Evolutionary conservation across 2,329 filamentous ascomycete genomes (phyloP).

Genomic region (Fusarium sp.): DNA sequence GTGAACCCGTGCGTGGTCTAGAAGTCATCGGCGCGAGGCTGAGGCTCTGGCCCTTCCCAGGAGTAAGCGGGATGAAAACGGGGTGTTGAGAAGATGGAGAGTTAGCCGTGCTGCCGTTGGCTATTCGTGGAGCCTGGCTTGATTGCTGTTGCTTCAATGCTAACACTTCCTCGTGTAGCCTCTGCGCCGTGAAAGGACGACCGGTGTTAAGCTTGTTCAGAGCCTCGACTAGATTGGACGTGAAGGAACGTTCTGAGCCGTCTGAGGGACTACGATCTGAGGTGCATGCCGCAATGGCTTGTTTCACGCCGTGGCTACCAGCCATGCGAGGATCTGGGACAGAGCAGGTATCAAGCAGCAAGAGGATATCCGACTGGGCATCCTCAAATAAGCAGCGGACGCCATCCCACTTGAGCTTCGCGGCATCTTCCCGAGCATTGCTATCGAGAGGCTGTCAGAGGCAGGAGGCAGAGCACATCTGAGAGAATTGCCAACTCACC

Average conservation of each 20-base stretch:
- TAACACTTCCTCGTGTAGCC: slow-evolving; percentile 68
- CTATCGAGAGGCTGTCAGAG: slow-evolving; percentile 59
- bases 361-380: slow-evolving; percentile 71
- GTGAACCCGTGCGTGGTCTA: slow-evolving; percentile 44
- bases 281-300: slow-evolving; percentile 71
- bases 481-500: slow-evolving; percentile 61
- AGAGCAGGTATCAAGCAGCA: slow-evolving; percentile 72
- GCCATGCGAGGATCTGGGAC: slow-evolving; percentile 63
- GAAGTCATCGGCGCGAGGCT: slow-evolving; percentile 63
- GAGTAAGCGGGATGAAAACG: slow-evolving; percentile 67
- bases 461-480: slow-evolving; percentile 25
- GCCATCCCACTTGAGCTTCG: slow-evolving; percentile 73
- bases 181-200: slow-evolving; percentile 68
- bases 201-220: slow-evolving; percentile 65
- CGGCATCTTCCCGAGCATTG: slow-evolving; percentile 68
- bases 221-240: slow-evolving; percentile 67
- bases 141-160: slow-evolving; percentile 59
- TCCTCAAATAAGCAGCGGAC: slow-evolving; percentile 73
- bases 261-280: slow-evolving; percentile 62
- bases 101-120: slow-evolving; percentile 60
- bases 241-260: slow-evolving; percentile 66
- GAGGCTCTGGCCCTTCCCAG: slow-evolving; percentile 65
- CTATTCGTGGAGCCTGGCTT: slow-evolving; percentile 55
- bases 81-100: slow-evolving; percentile 56
- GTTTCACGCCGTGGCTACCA: slow-evolving; percentile 69